Conservation (phyloP, 441 rosid species). For the Adansonia gregorii region DNA sequence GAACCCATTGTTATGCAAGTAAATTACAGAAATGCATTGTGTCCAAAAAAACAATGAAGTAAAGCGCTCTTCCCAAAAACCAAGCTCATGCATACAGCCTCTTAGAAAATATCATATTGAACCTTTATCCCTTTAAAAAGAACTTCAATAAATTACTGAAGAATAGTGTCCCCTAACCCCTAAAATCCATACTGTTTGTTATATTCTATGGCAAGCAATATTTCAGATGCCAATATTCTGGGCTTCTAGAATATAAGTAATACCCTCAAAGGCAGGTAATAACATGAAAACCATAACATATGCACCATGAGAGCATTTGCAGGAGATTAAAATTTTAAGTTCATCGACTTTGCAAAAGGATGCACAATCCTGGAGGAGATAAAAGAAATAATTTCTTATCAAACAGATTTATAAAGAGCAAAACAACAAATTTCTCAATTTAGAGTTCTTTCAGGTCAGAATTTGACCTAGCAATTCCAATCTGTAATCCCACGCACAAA, state of each 20-base stretch:
- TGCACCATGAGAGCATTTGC: background rate
- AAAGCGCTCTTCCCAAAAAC: background rate
- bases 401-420: background rate
- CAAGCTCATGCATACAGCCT: background rate
- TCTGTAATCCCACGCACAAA: background rate
- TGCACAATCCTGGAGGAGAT: background rate
- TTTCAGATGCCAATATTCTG: background rate
- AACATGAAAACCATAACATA: background rate
- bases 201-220: background rate
- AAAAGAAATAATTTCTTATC: conserved; percentile 6
- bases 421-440: conserved; percentile 9
- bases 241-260: background rate
- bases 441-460: conserved; percentile 9
- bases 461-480: background rate
- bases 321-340: conserved; percentile 18
- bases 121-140: background rate
- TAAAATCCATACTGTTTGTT: background rate
- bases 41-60: background rate
- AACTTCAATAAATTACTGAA: background rate
- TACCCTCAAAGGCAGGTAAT: conserved; percentile 10
- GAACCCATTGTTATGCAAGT: background rate
- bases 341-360: conserved; percentile 21
- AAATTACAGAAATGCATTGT: background rate
- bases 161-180: background rate
- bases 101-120: background rate